Evolutionary conservation across 352 stramenopile species (phyloP).

Genomic region (Pythium dissotocum): DNA sequence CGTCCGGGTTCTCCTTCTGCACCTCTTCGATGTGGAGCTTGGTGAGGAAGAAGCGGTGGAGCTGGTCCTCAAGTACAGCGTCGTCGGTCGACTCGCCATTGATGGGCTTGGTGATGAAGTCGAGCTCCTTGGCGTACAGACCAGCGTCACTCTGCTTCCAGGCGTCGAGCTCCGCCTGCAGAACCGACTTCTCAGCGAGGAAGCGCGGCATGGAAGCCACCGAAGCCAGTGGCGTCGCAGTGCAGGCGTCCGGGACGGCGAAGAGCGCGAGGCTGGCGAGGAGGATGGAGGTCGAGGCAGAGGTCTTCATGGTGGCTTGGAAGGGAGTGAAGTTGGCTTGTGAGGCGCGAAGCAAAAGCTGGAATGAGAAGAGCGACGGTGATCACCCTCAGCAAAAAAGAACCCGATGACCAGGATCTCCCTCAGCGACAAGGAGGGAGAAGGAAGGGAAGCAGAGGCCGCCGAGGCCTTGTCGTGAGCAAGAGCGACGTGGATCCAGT

Average conservation of each 20-base stretch:
- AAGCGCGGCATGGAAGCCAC: constrained; percentile 43
- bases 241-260: constrained; percentile 11
- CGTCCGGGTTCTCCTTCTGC: constrained; percentile 54
- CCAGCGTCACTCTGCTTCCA: constrained; percentile 61
- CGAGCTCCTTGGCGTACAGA: constrained; percentile 46
- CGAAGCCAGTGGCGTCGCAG: constrained; percentile 26
- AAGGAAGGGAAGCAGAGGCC: background rate
- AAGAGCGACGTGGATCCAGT: background rate
- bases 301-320: constrained; percentile 28
- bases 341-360: background rate
- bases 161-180: constrained; percentile 41
- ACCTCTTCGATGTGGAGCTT: constrained; percentile 61
- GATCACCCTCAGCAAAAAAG: background rate
- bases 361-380: background rate
- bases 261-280: constrained; percentile 28
- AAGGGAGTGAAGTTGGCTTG: background rate
- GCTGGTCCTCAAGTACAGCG: constrained; percentile 37
- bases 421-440: no score
- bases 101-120: constrained; percentile 34
- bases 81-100: constrained; percentile 16
- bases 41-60: constrained; percentile 60
- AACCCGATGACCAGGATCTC: no score
- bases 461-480: background rate
- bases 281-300: constrained; percentile 23
- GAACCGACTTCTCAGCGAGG: constrained; percentile 39